Evolutionary conservation across 139 green algal genomes (phyloP), one percentile per base, ranked within the genome.

Genomic region (Volvox africanus): DNA sequence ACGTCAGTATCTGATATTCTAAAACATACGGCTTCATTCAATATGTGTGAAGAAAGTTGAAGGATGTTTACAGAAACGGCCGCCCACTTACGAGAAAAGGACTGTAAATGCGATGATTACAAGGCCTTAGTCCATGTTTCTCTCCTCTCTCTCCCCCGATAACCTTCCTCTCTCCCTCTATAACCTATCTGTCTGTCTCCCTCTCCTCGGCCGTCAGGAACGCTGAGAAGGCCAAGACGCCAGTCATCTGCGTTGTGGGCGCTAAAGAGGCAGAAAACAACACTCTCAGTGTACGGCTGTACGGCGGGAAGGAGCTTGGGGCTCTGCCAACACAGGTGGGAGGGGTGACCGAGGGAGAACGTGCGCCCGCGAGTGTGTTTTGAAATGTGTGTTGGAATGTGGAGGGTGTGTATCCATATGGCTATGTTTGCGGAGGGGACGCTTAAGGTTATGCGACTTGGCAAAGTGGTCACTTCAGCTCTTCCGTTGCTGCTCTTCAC

Each of bases 231-330:
- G 94, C 95, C 62, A 99, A 99, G 93, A 97, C 95, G 0, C 97
- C 97, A 16, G 92, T 99, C 12, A 98, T 98, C 92, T 97, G 93
- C 28, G 95, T 99, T 61, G 93, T 99, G 35, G 97, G 97, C 13
- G 86, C 90, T 65, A 94, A 96, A 61, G 97, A 99, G 87, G 95
- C 94, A 9, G 95, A 97, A 50, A 80, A 88, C 32, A 87, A 93
- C 50, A 91, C 80, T 0, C 89, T 99, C 73, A 93, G 95, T 18
- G 94, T 99, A 73, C 93, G 97, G 28, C 96, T 95, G 44, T 97
- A 97, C 77, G 90, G 89, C 18, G 92, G 93, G 17, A 92, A 92
- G 26, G 96, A 98, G 80, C 68, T 97, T 69, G 97, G 96, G 9
- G n/a, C 36, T 17, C 32, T 97, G 87, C 81, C 77, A 22, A 61